Evolutionary conservation across 306 rosid genomes (phyloP), one percentile per base, ranked within the genome.

Genomic region (Vicia villosa): DNA sequence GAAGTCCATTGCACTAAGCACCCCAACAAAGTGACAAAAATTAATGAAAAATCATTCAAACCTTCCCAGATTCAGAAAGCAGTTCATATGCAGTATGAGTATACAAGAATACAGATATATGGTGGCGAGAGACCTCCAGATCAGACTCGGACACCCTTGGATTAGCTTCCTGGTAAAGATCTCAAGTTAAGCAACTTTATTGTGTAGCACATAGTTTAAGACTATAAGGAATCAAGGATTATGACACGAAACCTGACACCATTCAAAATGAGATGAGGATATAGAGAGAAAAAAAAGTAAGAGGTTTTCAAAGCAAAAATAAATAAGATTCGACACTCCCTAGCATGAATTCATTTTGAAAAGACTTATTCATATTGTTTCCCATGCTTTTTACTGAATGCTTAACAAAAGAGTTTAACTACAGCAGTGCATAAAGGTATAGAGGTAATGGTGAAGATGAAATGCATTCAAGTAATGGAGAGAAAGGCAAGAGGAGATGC

Each of bases 1-100:
- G 86, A 88, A 90, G 81, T 90, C 96, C 85, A 83, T 62, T 28
- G 95, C 92, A 69, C 92, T 90, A 43, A 90, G 90, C 68, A 90
- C 83, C 68, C 95, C 96, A 68, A 84, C 84, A 59, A 86, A 83
- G 73, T 60, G 91, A 43, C 90, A n/a, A n/a, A n/a, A n/a, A n/a
- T n/a, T 72, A 82, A 73, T 72, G 74, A 72, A 63, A 60, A 66
- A 77, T 66, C 73, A 77, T 79, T 66, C 91, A 79, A 79, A 91
- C 97, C 97, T 91, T 91, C 78, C 97, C 97, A 30, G 97, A 91
- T 79, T 91, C 94, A 3, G 97, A 96, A 81, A 91, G 91, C 76
- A 91, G 78, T 63, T 91, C 91, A 30, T 87, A 91, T 51, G 91
- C 87, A 69, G 79, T 85, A 74, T 84, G 84, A 10, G 84, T 34